Conservation (phyloP, 2,329 filamentous ascomycete genomes). For the Clonostachys rhizophaga region DNA sequence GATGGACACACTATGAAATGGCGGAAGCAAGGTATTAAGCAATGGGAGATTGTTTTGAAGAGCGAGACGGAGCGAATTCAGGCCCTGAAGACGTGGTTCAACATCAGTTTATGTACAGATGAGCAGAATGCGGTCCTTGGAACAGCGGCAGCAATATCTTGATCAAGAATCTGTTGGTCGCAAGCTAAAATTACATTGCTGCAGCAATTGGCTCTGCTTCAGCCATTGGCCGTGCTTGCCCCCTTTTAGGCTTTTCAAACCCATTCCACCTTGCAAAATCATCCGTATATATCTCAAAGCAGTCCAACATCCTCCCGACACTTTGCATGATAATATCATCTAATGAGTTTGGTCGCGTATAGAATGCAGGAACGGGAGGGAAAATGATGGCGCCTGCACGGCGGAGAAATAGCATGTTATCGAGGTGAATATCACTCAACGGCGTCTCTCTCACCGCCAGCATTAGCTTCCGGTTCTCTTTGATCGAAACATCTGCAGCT, state of each 20-base stretch:
- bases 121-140: too few species aligned
- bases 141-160: too few species aligned
- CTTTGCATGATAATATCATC: conserved; percentile 37
- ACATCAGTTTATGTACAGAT: neutral
- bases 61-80: neutral
- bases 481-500: conserved; percentile 39
- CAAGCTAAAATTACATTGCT: too few species aligned
- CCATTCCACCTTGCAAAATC: conserved; percentile 31
- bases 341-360: conserved; percentile 28
- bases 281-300: conserved; percentile 31
- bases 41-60: neutral
- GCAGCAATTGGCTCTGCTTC: too few species aligned
- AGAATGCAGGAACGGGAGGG: conserved; percentile 37
- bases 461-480: conserved; percentile 32
- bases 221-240: too few species aligned
- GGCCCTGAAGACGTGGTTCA: neutral
- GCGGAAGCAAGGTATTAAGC: neutral
- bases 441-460: conserved; percentile 37
- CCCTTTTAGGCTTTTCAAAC: conserved; percentile 4
- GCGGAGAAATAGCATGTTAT: conserved; percentile 35
- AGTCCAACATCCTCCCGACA: conserved; percentile 38
- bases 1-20: conserved; percentile 1
- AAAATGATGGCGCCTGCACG: conserved; percentile 33
- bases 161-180: too few species aligned
- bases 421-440: conserved; percentile 36